These are phyloP conservation scores for Hamamelis virginiana DNA, from an alignment of 164 flowering plant genomes.

Conservation along the genomic window DNA sequence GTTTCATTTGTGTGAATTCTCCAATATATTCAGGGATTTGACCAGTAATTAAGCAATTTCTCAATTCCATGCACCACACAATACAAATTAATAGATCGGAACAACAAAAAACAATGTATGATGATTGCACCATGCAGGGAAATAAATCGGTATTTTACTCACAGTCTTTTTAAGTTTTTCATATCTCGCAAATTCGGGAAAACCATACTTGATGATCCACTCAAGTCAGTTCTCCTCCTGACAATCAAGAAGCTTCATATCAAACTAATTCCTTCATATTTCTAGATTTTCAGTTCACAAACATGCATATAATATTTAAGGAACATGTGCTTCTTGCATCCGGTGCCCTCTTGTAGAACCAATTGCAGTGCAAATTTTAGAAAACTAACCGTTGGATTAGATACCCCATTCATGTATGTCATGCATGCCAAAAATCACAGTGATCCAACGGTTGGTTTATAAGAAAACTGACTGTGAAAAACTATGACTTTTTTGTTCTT, in stretches of 20 bases:
- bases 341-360: too few species aligned
- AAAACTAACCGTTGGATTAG: too few species aligned
- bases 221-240: constrained; percentile 87
- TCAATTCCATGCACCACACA: constrained; percentile 47
- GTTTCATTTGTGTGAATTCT: constrained; percentile 25
- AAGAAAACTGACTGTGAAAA: too few species aligned
- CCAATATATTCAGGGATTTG: constrained; percentile 59
- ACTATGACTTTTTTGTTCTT: too few species aligned
- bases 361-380: too few species aligned
- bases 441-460: too few species aligned
- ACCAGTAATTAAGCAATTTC: constrained; percentile 68
- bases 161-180: constrained; percentile 53
- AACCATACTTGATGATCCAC: constrained; percentile 29
- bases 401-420: too few species aligned
- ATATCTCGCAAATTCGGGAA: constrained; percentile 61
- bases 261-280: too few species aligned
- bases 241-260: constrained; percentile 8
- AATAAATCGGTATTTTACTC: constrained; percentile 31
- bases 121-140: neutral
- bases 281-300: too few species aligned
- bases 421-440: too few species aligned
- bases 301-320: too few species aligned
- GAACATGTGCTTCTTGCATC: too few species aligned
- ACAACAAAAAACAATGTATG: neutral
- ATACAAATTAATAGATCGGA: neutral